These are phyloP conservation scores for Ophiostoma sp. DNA, from an alignment of 2,329 filamentous ascomycete genomes.

Conservation along the genomic window DNA sequence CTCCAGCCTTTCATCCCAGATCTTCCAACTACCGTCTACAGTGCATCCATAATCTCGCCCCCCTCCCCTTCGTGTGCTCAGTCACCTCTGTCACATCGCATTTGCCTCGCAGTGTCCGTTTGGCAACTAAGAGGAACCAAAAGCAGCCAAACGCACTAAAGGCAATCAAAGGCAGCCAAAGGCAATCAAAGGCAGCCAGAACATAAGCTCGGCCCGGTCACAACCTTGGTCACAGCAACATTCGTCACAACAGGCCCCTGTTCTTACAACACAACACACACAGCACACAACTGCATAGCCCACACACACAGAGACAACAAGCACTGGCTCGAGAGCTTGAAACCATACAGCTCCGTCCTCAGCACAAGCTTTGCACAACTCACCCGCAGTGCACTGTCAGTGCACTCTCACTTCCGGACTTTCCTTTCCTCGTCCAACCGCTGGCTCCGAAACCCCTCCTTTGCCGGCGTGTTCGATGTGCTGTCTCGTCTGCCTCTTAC, in stretches of 20 bases:
- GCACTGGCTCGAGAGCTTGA: neutral
- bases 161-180: neutral
- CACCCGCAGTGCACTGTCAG: neutral
- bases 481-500: neutral
- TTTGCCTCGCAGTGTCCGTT: neutral
- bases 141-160: neutral
- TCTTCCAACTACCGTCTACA: too few species aligned
- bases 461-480: neutral
- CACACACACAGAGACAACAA: neutral
- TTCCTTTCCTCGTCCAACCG: constrained; percentile 13
- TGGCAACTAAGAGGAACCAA: neutral
- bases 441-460: constrained; percentile 19
- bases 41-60: neutral
- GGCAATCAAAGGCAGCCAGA: neutral
- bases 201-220: neutral
- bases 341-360: constrained; percentile 1
- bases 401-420: neutral
- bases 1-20: too few species aligned
- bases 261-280: constrained; percentile 4
- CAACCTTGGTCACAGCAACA: neutral
- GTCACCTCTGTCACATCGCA: constrained; percentile 2
- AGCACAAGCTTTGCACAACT: neutral
- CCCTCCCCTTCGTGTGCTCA: neutral
- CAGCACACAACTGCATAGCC: neutral
- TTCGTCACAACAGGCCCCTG: neutral